Evolutionary conservation across 2,329 filamentous ascomycete species (phyloP), one percentile per base, ranked within the genome.

Genomic region (Diaporthe sp.): DNA sequence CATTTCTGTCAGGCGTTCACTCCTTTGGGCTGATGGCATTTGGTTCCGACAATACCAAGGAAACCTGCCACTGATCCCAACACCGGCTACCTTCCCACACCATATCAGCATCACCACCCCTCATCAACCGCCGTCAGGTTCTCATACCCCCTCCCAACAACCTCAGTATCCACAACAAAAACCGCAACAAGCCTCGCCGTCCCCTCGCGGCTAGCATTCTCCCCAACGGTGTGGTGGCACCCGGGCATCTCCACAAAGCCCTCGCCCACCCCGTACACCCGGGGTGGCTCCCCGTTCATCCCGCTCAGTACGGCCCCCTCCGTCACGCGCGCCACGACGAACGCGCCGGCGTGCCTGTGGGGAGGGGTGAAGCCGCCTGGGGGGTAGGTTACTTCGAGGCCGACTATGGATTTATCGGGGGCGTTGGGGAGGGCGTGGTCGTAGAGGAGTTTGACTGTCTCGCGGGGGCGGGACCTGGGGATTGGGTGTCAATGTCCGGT

Each of bases 251-350:
- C 64, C 15, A 68, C 15, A 8, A 68, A 68, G n/a, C 64, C 22
- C 33, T 54, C 33, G 1, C 47, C 64, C 2, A 15, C 15, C 22
- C 8, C 45, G 17, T 54, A 54, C 17, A 68, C 47, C 64, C 8
- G 25, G 6, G 64, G 64, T 2, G 47, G n/a, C 1, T 68, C n/a
- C n/a, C 33, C 64, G 13, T 68, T 68, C 64, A 68, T 68, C n/a
- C 64, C 64, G 45, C 64, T 68, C 33, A 54, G 9, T 4, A 68
- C 54, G 15, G 12, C 17, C 10, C 45, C 64, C 45, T 68, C 33
- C 4, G 47, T 54, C 10, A 68, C 47, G 15, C n/a, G 47, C 7
- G 47, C 64, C 47, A 68, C 47, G 22, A 68, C 64, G 17, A 47
- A 54, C 19, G 64, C 64, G 10, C 47, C n/a, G 4, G 64, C 33